Evolutionary conservation across 768 basidiomycete genomes (phyloP).

Genomic region (Lyophyllum atratum): DNA sequence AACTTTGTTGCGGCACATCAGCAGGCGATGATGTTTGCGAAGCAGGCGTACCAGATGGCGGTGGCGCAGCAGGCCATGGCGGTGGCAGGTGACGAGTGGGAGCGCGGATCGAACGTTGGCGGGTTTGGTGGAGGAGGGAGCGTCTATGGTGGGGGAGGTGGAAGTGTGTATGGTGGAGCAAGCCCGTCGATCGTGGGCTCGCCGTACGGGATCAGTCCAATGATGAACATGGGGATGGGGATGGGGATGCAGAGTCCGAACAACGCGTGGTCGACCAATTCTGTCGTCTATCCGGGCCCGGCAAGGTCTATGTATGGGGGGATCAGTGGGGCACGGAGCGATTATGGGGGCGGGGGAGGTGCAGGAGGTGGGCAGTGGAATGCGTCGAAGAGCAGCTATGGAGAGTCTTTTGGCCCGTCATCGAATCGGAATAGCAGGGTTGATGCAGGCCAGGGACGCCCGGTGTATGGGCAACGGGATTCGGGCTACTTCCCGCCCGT

Average conservation of each 20-base stretch:
- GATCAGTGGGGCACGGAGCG: slow-evolving; percentile 56
- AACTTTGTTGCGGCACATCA: slow-evolving; percentile 75
- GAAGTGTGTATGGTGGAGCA: slow-evolving; percentile 48
- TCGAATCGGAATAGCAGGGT: slow-evolving; percentile 22
- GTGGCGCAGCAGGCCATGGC: slow-evolving; percentile 91
- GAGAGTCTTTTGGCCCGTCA: slow-evolving; percentile 58
- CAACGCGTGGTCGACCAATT: slow-evolving; percentile 46
- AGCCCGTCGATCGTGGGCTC: slow-evolving; percentile 31
- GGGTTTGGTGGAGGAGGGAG: slow-evolving; percentile 41
- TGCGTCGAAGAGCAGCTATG: slow-evolving; percentile 69
- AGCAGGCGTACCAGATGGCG: slow-evolving; percentile 88
- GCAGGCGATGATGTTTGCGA: slow-evolving; percentile 84
- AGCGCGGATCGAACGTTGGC: slow-evolving; percentile 64
- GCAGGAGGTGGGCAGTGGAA: slow-evolving; percentile 49
- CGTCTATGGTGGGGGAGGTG: slow-evolving; percentile 45
- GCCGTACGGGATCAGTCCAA: slow-evolving; percentile 35
- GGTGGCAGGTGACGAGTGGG: slow-evolving; percentile 90
- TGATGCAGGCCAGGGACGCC: slow-evolving; percentile 14
- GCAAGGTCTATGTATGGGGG: slow-evolving; percentile 62
- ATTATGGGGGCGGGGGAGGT: slow-evolving; percentile 49
- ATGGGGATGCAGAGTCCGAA: slow-evolving; percentile 35
- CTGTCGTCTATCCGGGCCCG: slow-evolving; percentile 51
- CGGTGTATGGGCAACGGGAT: slow-evolving; percentile 27
- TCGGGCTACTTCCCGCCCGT: slow-evolving; percentile 46
- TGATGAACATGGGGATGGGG: slow-evolving; percentile 44